A percentile compares a stretch with the other conserved stretches of the same genome.
Evolutionary conservation across 2,329 filamentous ascomycete species (phyloP).

Genomic region (Hymenoscyphus occultus): DNA sequence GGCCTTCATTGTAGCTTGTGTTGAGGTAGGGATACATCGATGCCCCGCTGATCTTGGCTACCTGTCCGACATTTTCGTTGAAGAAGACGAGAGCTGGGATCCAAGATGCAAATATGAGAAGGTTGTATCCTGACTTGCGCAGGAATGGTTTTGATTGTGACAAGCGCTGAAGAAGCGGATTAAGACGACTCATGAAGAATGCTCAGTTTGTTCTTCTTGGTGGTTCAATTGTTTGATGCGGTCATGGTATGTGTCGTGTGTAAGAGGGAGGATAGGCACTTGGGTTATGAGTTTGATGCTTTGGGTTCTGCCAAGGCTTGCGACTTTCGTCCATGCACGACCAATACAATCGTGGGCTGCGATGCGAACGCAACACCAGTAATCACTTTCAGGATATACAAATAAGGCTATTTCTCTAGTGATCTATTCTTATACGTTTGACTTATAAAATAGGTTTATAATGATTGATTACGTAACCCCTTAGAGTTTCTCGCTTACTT

Average conservation of each 20-base stretch:
- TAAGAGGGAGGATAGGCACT: neutral
- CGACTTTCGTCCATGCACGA: neutral
- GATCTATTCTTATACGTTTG: too few relatives aligned
- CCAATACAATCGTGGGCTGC: neutral
- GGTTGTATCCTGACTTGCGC: constrained; percentile 42
- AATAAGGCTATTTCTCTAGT: too few relatives aligned
- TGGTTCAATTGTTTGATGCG: constrained; percentile 1
- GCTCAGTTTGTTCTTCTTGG: constrained; percentile 1
- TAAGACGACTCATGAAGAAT: constrained; percentile 20
- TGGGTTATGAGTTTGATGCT: neutral
- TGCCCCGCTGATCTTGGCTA: constrained; percentile 55
- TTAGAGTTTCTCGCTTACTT: too few relatives aligned
- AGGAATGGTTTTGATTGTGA: constrained; percentile 19
- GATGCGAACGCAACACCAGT: too few relatives aligned
- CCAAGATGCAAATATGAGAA: constrained; percentile 57
- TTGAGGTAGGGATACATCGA: constrained; percentile 82
- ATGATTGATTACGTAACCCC: too few relatives aligned
- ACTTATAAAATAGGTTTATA: too few relatives aligned
- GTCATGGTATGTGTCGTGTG: neutral
- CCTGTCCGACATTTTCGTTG: constrained; percentile 57
- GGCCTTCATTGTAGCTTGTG: constrained; percentile 57
- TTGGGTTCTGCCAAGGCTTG: neutral
- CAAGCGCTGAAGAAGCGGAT: constrained; percentile 22
- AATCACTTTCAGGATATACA: too few relatives aligned
- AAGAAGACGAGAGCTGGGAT: constrained; percentile 60